Base-by-base conservation (phyloP, 2,329 filamentous ascomycete genomes). In the Nigrospora osmanthi region DNA sequence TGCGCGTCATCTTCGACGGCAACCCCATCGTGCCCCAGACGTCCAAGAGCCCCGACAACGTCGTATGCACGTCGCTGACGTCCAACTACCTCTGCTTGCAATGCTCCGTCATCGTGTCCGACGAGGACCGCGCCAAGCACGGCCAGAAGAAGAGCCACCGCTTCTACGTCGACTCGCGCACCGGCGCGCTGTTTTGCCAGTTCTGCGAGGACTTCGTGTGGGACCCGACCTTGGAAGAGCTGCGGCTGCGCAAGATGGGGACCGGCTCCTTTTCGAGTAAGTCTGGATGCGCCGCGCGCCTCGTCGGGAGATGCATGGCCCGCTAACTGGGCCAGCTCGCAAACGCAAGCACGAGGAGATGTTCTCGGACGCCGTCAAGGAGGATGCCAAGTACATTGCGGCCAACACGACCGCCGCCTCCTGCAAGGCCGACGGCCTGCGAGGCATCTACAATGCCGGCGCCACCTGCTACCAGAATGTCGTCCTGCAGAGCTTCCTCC, bases 401-500 rank as follows among this genome's bases (percentile, higher is more conserved):
- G 75, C 75, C 48, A 94, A 96, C 59, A 90, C 89, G 12, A 83
- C 78, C 28, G 78, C 82, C 46, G 83, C 87, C 7, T 86, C 89
- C 12, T 96, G 91, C 60, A 82, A 87, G 46, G 89, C 89, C 15
- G 89, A 85, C 53, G 91, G 93, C 11, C 79, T 96, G 35, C 82
- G 93, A 33, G 91, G 91, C 31, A 85, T 98, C 49, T 96, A 95
- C 66, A 98, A 97, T 59, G 91, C 95, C 62, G 93, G 91, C n/a
- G 89, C 94, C 47, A 97, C 93, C 11, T 98, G 91, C 70, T 98
- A 96, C 66, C 91, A 97, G 76, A 95, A 93, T 56, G 91, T 96
- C 30, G 89, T 97, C 40, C 74, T 98, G 14, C 93, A 97, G 64
- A 89, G 86, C 46, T 82, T 98, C 55, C 78, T 97, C 44, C 91